Conservation (phyloP, 2,329 filamentous ascomycete genomes). For the Botrytis squamosa region DNA sequence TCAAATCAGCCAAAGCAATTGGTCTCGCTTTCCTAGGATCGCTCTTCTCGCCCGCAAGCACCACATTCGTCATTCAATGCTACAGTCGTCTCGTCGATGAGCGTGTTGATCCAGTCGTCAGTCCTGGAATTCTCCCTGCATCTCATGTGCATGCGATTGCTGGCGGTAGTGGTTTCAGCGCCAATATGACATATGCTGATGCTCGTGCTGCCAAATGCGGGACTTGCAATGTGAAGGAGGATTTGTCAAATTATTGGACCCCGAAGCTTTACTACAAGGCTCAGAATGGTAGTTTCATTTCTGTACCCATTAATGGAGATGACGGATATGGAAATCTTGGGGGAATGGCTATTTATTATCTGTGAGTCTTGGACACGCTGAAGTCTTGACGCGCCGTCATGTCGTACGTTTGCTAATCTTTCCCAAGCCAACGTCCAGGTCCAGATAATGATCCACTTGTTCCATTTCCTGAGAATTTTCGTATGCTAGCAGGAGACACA, state of each 20-base stretch:
- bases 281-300: constrained; percentile 38
- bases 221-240: constrained; percentile 40
- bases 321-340: constrained; percentile 34
- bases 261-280: constrained; percentile 37
- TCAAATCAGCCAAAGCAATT: background rate
- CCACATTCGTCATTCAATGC: constrained; percentile 19
- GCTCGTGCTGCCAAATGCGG: constrained; percentile 37
- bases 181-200: constrained; percentile 39
- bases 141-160: constrained; percentile 29
- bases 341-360: constrained; percentile 42
- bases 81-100: constrained; percentile 28
- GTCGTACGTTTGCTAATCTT: background rate
- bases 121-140: constrained; percentile 24
- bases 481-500: constrained; percentile 47
- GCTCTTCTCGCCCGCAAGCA: constrained; percentile 9
- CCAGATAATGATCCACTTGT: constrained; percentile 16
- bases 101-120: constrained; percentile 28
- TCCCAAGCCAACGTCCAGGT: constrained; percentile 14
- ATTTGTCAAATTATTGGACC: constrained; percentile 41
- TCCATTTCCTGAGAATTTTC: constrained; percentile 42
- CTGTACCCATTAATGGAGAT: constrained; percentile 39
- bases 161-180: constrained; percentile 42
- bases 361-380: constrained; percentile 26
- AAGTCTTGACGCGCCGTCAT: background rate
- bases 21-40: background rate